These are phyloP conservation scores for Russula dissimulans DNA, from an alignment of 768 basidiomycete species.

Conservation along the genomic window DNA sequence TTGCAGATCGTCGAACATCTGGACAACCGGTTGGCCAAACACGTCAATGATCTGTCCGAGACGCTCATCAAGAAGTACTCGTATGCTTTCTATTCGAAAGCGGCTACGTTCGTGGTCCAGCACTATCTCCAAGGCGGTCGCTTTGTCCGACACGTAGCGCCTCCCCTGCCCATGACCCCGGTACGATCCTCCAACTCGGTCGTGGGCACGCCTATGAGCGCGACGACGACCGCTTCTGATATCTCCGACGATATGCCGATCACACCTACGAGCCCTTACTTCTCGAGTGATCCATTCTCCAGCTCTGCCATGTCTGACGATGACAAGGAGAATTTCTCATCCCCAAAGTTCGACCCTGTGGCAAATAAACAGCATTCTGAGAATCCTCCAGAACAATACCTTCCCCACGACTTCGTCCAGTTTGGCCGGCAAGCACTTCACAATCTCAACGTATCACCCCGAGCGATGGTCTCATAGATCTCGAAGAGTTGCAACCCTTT, in stretches of 20 bases:
- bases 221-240: constrained; percentile 64
- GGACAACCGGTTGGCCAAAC: constrained; percentile 77
- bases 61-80: constrained; percentile 98
- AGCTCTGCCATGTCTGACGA: constrained; percentile 56
- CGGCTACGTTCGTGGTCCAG: constrained; percentile 87
- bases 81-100: constrained; percentile 92
- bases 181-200: constrained; percentile 40
- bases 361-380: constrained; percentile 65
- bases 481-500: constrained; percentile 14
- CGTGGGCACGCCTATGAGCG: constrained; percentile 66
- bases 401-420: constrained; percentile 72
- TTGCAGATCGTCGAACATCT: constrained; percentile 78
- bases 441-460: constrained; percentile 60
- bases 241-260: constrained; percentile 76
- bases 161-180: constrained; percentile 60
- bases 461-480: constrained; percentile 49
- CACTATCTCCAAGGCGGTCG: constrained; percentile 87
- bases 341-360: constrained; percentile 57
- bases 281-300: constrained; percentile 42
- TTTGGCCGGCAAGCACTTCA: constrained; percentile 74
- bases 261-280: constrained; percentile 68
- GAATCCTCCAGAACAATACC: constrained; percentile 61
- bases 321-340: constrained; percentile 71
- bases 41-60: constrained; percentile 89
- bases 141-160: constrained; percentile 41